Percentiles rank a stretch among this genome's conserved stretches.
Conservation (phyloP, 192 early-diverging fungal genomes). For the Linnemannia schmuckeri region DNA sequence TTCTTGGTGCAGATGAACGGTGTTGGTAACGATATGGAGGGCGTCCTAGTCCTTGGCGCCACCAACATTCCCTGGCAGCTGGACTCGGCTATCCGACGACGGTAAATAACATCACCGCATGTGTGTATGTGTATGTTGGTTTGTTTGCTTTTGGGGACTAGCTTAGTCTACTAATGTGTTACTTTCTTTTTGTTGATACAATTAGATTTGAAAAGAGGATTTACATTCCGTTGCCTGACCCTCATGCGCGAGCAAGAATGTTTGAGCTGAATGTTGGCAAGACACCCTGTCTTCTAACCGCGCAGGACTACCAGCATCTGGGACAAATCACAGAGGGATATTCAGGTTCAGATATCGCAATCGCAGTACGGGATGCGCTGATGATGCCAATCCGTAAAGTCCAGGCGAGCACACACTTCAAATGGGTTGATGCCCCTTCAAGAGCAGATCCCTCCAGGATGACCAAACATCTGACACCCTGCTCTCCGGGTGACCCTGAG, state of each 20-base stretch:
- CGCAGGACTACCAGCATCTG: slow-evolving; percentile 80
- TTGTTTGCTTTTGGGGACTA: neutral
- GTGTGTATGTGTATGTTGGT: neutral
- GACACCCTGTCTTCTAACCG: slow-evolving; percentile 85
- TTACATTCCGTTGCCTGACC: slow-evolving; percentile 96
- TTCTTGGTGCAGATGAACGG: slow-evolving; percentile 99
- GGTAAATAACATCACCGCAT: slow-evolving; percentile 55
- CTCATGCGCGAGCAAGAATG: slow-evolving; percentile 88
- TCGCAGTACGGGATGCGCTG: slow-evolving; percentile 94
- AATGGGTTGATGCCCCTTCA: slow-evolving; percentile 75
- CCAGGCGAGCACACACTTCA: slow-evolving; percentile 94
- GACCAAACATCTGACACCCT: slow-evolving; percentile 86
- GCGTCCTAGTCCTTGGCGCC: slow-evolving; percentile 95
- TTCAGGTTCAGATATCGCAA: slow-evolving; percentile 96
- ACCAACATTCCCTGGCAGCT: slow-evolving; percentile 98
- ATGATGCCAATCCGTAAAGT: slow-evolving; percentile 99
- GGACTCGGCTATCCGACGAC: slow-evolving; percentile 92
- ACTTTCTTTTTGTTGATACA: neutral
- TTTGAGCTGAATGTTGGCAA: slow-evolving; percentile 94
- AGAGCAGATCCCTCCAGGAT: slow-evolving; percentile 63
- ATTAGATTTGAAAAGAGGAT: slow-evolving; percentile 96
- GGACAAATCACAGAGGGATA: slow-evolving; percentile 90
- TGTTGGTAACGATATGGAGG: slow-evolving; percentile 94
- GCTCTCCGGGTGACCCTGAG: slow-evolving; percentile 91
- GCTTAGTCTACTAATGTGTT: neutral